These are phyloP conservation scores for Phtheirospermum japonicum DNA, from an alignment of 257 asterid species.

Conservation along the genomic window DNA sequence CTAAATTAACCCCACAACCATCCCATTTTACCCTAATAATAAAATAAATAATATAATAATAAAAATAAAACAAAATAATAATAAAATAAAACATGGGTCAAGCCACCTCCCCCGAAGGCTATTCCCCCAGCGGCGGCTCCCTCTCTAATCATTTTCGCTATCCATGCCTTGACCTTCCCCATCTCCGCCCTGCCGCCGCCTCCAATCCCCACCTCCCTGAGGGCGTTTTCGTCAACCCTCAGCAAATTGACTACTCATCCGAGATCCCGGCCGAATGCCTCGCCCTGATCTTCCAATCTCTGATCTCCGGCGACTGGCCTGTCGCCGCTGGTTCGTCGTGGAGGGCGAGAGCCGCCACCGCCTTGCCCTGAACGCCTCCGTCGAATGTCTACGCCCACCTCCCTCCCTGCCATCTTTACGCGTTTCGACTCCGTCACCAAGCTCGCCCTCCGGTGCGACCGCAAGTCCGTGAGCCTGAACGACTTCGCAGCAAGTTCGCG, in stretches of 20 bases:
- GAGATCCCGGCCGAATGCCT: constrained; percentile 65
- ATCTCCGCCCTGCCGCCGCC: constrained; percentile 17
- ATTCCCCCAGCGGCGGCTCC: constrained; percentile 27
- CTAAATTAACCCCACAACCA: too few species aligned
- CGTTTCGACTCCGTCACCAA: too few species aligned
- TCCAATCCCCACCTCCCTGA: constrained; percentile 13
- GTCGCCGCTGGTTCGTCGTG: constrained; percentile 56
- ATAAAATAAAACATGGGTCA: too few species aligned
- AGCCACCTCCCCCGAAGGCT: constrained; percentile 28
- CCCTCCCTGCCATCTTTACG: constrained; percentile 39
- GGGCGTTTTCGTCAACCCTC: constrained; percentile 17
- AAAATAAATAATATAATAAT: too few species aligned
- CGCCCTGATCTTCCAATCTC: constrained; percentile 53
- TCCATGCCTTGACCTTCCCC: constrained; percentile 21
- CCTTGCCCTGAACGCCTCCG: constrained; percentile 47
- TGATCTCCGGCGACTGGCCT: constrained; percentile 62
- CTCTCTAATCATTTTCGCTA: constrained; percentile 24
- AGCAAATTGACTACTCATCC: constrained; percentile 33
- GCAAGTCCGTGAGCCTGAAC: constrained; percentile 62
- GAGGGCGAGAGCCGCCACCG: constrained; percentile 80
- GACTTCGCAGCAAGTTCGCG: constrained; percentile 54
- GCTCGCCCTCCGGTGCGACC: constrained; percentile 71
- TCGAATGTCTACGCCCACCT: constrained; percentile 41
- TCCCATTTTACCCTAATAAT: too few species aligned
- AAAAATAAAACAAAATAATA: too few species aligned